Evolutionary conservation across 257 asterid genomes (phyloP).

Genomic region (Solanum paucissectum): DNA sequence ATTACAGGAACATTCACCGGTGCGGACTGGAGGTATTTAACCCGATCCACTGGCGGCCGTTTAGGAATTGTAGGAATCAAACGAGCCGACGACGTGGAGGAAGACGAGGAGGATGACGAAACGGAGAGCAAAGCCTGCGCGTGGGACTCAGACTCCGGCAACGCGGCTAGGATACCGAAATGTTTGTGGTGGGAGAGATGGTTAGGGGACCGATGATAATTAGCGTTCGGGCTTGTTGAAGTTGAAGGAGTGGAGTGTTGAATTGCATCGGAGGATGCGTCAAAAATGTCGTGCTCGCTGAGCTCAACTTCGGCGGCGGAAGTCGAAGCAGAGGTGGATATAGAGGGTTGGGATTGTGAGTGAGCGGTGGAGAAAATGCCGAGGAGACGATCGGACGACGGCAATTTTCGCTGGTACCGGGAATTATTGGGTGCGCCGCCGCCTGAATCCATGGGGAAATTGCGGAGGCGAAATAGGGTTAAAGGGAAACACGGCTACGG

Average conservation of each 20-base stretch:
- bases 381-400: conserved; percentile 25
- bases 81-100: conserved; percentile 31
- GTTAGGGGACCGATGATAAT: not conserved
- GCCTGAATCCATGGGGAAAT: not conserved
- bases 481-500: not conserved
- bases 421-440: not conserved
- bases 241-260: conserved; percentile 14
- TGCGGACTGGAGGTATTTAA: conserved; percentile 37
- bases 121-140: not conserved
- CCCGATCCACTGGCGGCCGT: conserved; percentile 25
- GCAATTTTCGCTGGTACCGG: conserved; percentile 10
- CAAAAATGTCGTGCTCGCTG: conserved; percentile 53
- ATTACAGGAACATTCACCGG: conserved; percentile 59
- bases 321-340: conserved; percentile 7
- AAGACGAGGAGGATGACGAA: conserved; percentile 15
- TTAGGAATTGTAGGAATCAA: conserved; percentile 30
- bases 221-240: conserved; percentile 1
- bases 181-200: conserved; percentile 4
- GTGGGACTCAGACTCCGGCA: conserved; percentile 24
- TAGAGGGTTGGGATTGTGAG: not conserved
- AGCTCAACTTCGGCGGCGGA: conserved; percentile 34
- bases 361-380: conserved; percentile 8
- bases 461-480: not conserved
- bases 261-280: conserved; percentile 17
- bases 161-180: conserved; percentile 51